phyloP scores from a whole-genome alignment of 352 stramenopile genomes.

The Pythium utonaiense region DNA sequence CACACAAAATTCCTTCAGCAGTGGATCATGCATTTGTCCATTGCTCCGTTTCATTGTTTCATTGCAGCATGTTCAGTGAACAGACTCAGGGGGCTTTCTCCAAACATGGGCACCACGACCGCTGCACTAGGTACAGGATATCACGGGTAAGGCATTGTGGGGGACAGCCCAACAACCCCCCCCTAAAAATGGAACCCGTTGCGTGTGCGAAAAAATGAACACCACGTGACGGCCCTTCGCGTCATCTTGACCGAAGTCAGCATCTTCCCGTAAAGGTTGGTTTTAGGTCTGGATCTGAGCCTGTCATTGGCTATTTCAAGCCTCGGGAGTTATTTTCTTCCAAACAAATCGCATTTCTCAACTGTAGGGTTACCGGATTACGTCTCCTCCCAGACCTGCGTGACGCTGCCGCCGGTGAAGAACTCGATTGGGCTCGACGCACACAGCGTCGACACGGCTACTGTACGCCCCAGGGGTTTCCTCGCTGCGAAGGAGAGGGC shows the following conservation, averaged over 20 bases:
- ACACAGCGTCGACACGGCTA: constrained; percentile 15
- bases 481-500: too few relatives aligned
- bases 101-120: too few relatives aligned
- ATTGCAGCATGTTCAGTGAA: too few relatives aligned
- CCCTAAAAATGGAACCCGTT: not conserved
- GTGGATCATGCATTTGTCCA: too few relatives aligned
- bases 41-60: too few relatives aligned
- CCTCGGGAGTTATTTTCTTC: not conserved
- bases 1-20: too few relatives aligned
- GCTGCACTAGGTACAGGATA: too few relatives aligned
- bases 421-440: constrained; percentile 15
- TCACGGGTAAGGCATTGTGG: too few relatives aligned
- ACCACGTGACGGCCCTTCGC: not conserved
- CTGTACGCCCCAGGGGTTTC: too few relatives aligned
- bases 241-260: not conserved
- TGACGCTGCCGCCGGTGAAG: not conserved
- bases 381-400: not conserved
- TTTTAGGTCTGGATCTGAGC: constrained; percentile 1
- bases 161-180: not conserved
- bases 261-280: not conserved
- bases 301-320: not conserved
- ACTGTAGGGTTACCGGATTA: too few relatives aligned
- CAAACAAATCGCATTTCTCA: too few relatives aligned
- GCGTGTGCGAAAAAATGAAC: not conserved
- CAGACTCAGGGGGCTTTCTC: too few relatives aligned